Evolutionary conservation across 345 rosid genomes (phyloP).

Genomic region (Microthlaspi erraticum): DNA sequence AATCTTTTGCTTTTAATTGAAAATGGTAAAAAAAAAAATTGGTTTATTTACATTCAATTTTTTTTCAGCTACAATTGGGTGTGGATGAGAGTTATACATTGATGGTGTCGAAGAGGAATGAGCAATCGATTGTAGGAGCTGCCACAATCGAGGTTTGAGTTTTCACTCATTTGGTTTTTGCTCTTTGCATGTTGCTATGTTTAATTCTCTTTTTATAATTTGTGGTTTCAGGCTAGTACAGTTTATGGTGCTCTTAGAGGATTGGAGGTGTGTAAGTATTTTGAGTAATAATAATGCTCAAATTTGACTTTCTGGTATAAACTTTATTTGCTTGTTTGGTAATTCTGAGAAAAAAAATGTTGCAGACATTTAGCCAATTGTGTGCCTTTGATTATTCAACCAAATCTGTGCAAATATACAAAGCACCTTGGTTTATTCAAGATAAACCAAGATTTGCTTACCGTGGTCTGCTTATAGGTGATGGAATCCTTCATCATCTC

Average conservation of each 20-base stretch:
- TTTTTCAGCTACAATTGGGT: slow-evolving; percentile 49
- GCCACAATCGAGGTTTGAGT: slow-evolving; percentile 73
- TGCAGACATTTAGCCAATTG: slow-evolving; percentile 95
- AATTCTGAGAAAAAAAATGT: background rate
- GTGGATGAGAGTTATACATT: slow-evolving; percentile 57
- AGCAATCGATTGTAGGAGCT: slow-evolving; percentile 57
- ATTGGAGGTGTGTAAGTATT: slow-evolving; percentile 68
- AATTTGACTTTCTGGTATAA: slow-evolving; percentile 16
- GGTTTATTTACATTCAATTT: slow-evolving; percentile 5
- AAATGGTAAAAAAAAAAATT: background rate
- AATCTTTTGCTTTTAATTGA: too few species aligned
- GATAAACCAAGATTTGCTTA: slow-evolving; percentile 85
- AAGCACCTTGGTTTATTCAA: slow-evolving; percentile 87
- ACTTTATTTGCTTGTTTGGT: slow-evolving; percentile 3
- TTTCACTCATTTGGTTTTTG: background rate
- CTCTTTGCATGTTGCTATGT: background rate
- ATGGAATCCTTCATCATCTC: slow-evolving; percentile 24
- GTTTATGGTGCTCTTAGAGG: slow-evolving; percentile 90
- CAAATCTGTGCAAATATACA: slow-evolving; percentile 68
- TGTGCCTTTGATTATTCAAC: slow-evolving; percentile 75
- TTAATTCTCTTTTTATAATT: background rate
- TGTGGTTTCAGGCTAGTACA: slow-evolving; percentile 75
- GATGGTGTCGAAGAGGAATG: slow-evolving; percentile 55
- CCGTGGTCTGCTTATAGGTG: slow-evolving; percentile 87
- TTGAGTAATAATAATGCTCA: background rate